phyloP scores from a whole-genome alignment of 306 rosid genomes.

The Fragaria nilgerrensis region DNA sequence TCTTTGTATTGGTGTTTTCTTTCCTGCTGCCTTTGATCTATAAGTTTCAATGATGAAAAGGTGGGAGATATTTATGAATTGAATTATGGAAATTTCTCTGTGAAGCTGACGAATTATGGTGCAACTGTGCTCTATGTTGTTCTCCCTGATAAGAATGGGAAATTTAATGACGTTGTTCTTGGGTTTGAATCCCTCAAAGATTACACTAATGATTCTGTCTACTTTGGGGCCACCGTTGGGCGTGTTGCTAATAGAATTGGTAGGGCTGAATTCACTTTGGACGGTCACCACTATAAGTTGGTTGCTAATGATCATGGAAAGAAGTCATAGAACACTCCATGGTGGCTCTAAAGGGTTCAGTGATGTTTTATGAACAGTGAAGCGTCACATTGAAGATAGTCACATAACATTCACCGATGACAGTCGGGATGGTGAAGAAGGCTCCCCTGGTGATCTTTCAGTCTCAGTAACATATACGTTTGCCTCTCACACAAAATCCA shows the following conservation, averaged over 20 bases:
- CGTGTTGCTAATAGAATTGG: constrained; percentile 45
- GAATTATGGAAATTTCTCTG: constrained; percentile 26
- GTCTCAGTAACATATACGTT: constrained; percentile 55
- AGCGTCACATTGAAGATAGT: constrained; percentile 30
- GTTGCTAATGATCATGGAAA: constrained; percentile 31
- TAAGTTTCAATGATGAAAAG: not conserved
- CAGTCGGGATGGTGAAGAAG: constrained; percentile 60
- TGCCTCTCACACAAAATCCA: constrained; percentile 49
- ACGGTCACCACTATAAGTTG: constrained; percentile 29
- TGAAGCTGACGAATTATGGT: constrained; percentile 37
- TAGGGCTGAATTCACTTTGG: constrained; percentile 31
- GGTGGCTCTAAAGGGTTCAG: constrained; percentile 59
- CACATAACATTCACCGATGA: constrained; percentile 47
- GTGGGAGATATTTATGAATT: constrained; percentile 31
- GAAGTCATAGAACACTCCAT: constrained; percentile 22
- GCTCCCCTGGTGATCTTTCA: constrained; percentile 64
- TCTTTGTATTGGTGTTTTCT: not conserved
- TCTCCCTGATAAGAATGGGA: constrained; percentile 28
- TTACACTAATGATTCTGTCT: constrained; percentile 25
- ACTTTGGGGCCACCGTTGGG: constrained; percentile 45
- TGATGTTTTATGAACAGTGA: constrained; percentile 54
- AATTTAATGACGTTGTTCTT: constrained; percentile 38
- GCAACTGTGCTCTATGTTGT: constrained; percentile 31
- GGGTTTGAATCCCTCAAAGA: constrained; percentile 20
- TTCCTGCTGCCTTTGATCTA: not conserved